Conservation (phyloP, 352 stramenopile species). For the Phytopythium helicoides region DNA sequence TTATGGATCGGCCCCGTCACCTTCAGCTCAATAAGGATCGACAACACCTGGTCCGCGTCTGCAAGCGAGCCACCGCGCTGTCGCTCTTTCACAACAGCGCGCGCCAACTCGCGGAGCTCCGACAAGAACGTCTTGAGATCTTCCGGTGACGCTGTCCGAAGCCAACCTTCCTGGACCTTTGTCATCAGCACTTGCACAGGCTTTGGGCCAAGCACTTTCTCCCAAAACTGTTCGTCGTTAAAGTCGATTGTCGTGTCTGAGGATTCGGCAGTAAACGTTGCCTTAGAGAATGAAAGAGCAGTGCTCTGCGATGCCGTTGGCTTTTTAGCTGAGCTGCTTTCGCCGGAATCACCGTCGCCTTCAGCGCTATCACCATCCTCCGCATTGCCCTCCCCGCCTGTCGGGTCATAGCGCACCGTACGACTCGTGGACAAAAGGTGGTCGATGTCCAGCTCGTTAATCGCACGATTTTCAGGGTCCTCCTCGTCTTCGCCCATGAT, state of each 20-base stretch:
- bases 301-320: constrained; percentile 43
- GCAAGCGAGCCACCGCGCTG: constrained; percentile 80
- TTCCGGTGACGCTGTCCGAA: constrained; percentile 65
- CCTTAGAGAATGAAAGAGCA: constrained; percentile 87
- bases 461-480: constrained; percentile 83
- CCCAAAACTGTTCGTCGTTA: constrained; percentile 91
- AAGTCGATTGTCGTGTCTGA: constrained; percentile 89
- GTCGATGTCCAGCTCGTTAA: constrained; percentile 90
- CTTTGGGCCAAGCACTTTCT: constrained; percentile 88
- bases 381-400: constrained; percentile 40
- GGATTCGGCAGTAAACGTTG: constrained; percentile 83
- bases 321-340: constrained; percentile 19
- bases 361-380: constrained; percentile 38
- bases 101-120: constrained; percentile 73
- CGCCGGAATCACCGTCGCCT: constrained; percentile 28
- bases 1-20: constrained; percentile 80
- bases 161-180: constrained; percentile 84
- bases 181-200: constrained; percentile 85
- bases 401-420: constrained; percentile 87
- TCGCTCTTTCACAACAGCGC: constrained; percentile 79
- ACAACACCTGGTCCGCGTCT: constrained; percentile 83
- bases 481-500: constrained; percentile 97
- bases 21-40: constrained; percentile 87
- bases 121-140: constrained; percentile 83
- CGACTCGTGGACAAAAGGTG: constrained; percentile 81